Base-by-base conservation (phyloP, 2,329 filamentous ascomycete genomes). In the Coniella lustricola region DNA sequence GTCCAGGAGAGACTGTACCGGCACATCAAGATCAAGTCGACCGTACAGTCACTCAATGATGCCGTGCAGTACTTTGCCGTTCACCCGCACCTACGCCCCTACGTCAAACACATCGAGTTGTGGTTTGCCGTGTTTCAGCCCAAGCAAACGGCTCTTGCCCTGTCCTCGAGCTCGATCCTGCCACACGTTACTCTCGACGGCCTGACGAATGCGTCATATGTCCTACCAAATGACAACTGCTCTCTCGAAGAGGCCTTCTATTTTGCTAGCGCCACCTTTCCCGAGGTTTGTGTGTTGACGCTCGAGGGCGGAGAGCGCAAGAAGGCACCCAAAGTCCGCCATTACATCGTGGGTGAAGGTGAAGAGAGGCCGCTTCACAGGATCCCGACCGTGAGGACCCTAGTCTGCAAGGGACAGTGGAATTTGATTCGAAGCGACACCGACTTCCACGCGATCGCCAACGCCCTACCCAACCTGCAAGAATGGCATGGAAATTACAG, bases 101-200 rank as follows among this genome's bases (percentile, higher is more conserved):
- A 87, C 56, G 79, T 89, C 51, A 82, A 81, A 55, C 85, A 89
- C 59, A 76, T 88, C 51, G 85, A 89, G 64, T 73, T 88, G 36
- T 89, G 85, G 84, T 85, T 89, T 53, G 85, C 85, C 3, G 84
- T 88, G 35, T 89, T 85, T 57, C 76, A 82, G 55, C 78, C 77
- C 17, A 75, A 73, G 48, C 70, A 72, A 49, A 66, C 69, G 9
- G 66, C 72, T 4, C 58, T 67, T 35, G 65, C 68, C 3, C 55
- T 70, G 17, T 69, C 71, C 14, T 68, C 69, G 35, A 69, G 67
- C 1, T 65, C 72, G 44, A 64, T 70, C 2, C 63, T 77, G 9
- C 76, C 75, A 7, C 75, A 71, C 0, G 71, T 79, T n/a, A 75
- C 74, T 2, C 70, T 71, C 35, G 75, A 78, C 51, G 75, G 76